Base-by-base conservation (phyloP, 2,329 filamentous ascomycete species). In the Claviceps spartinae region DNA sequence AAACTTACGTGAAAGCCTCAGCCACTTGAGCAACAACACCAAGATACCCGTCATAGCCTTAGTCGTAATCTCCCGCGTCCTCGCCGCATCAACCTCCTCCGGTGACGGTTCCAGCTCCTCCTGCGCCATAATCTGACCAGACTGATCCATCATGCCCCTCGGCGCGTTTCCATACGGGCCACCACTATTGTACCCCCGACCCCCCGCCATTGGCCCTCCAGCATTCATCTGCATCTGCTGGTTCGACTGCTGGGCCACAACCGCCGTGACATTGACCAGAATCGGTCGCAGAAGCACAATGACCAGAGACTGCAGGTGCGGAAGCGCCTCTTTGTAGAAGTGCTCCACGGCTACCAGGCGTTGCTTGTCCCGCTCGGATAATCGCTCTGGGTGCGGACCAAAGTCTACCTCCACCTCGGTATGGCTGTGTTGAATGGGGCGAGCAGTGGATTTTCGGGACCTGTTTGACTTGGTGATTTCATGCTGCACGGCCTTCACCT, bases 41-140 rank as follows among this genome's bases (percentile, higher is more conserved):
- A 98, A 70, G 52, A 89, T 85, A 1, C 86, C 90, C n/a, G 89
- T 93, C 22, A 95, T 84, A 0, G 91, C 91, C 67, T 97, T 97
- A 26, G 85, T 82, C 13, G 85, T 85, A 49, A 98, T 90, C 66
- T 98, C 93, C 52, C 91, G 81, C 16, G 81, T 83, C 48, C 94
- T 79, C 51, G 86, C 77, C 42, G 83, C 82, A 65, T 97, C 90
- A 16, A 95, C 69, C 60, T 96, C 89, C 54, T 94, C 89, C 3
- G 82, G 71, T 0, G 78, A 72, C 13, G 72, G 66, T 46, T 80
- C 75, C n/a, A 68, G 65, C 34, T 66, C 63, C 18, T 73, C 71
- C 57, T 60, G 66, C 59, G 54, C 61, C 30, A 52, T 61, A 54
- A 54, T 60, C n/a, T 65, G 66, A 5, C 61, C 64, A 26, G 49